Evolutionary conservation across 176 grass and related monocot genomes (phyloP), one percentile per base, ranked within the genome.

Genomic region (Triticum turgidum): DNA sequence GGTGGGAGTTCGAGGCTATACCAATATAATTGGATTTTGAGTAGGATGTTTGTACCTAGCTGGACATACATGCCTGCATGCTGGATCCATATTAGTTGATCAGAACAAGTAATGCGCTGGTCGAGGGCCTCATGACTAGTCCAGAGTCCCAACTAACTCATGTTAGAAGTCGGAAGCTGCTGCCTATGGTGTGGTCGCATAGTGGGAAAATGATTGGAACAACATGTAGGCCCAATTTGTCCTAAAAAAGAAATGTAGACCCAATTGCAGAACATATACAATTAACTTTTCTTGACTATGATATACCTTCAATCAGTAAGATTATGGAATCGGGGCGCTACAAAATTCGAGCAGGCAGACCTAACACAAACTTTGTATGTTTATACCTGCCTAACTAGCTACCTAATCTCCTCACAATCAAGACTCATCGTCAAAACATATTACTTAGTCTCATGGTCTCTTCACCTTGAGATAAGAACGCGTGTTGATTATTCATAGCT

Each of bases 141-240:
- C 73, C 33, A 9, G 10, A 5, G 8, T 21, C 67, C 33, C 82
- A 89, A 89, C 67, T 8, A 89, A 89, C 76, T 24, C 54, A 32
- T 65, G 67, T 73, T 84, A 80, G 32, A 73, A 41, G 22, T 44
- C 56, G 72, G 69, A 30, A 45, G 22, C 6, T 12, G 37, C 21
- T 4, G 33, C 54, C 11, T 3, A 52, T 32, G 44, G 41, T 51
- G 24, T 45, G 42, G 17, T 10, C 29, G 44, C 73, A 76, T 76
- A 17, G 35, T 76, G 14, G 47, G 27, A 77, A 12, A 34, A 29
- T 29, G 27, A 11, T 49, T 63, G 61, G 4, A 34, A 17, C 15
- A 56, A 77, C 24, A 5, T 20, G 37, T 73, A 25, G 0, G 11
- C 41, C 41, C 41, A 44, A 41, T 41, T 41, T 41, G 39, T 44